Base-by-base conservation (phyloP, 192 early-diverging fungal genomes). In the Backusella morwellensis region DNA sequence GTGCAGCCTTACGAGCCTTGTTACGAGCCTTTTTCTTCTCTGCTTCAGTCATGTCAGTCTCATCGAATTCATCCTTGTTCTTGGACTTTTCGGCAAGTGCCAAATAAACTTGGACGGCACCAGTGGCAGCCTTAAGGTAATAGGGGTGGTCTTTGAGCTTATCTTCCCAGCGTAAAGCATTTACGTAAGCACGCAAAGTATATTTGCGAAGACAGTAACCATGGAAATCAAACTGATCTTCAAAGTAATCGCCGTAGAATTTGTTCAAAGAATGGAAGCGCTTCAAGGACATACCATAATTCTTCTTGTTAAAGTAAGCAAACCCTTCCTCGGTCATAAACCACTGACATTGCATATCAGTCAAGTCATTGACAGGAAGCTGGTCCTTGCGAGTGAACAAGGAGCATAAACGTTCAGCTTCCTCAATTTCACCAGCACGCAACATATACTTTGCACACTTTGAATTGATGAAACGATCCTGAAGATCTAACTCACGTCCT, bases 151-250 rank as follows among this genome's bases (percentile, higher is more conserved):
- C 80, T 34, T 91, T 90, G 14, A 99, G 69, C 35, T 86, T 82
- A 83, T 95, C 93, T 78, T 95, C 95, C 74, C 91, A 89, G n/a
- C 87, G 81, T 19, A 99, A 79, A 54, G 97, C 86, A 19, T 94
- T 91, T 9, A 95, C 80, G 76, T 99, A 99, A 11, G 95, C 86
- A 40, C 95, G 88, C 50, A 98, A 80, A 35, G 97, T 97, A 50
- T 86, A 85, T 85, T 97, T 97, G 77, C 98, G 95, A 38, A 97
- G 85, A 71, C 90, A 94, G 83, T 98, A 99, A 23, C 87, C 86
- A 81, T 99, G 98, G 88, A 98, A 99, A 83, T 99, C 98, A 72
- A 97, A 95, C 84, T 97, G 95, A 74, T 97, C 96, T 69, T 95
- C 95, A 42, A 91, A 90, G 78, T 93, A 94, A 69, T 96, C 95